Evolutionary conservation across 768 basidiomycete genomes (phyloP).

Genomic region (Mycena amicta): DNA sequence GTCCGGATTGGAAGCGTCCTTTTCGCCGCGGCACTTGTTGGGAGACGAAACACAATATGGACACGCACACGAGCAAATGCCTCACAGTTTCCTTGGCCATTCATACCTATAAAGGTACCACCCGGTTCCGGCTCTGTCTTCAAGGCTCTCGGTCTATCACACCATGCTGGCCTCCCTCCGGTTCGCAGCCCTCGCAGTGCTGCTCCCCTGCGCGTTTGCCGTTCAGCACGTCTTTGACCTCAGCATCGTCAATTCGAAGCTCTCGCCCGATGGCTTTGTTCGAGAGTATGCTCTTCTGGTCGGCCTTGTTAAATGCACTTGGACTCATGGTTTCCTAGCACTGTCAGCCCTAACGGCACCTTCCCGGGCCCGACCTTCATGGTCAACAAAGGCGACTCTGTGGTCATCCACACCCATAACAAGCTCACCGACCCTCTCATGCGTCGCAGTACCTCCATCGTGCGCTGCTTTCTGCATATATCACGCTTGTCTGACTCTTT

Average conservation of each 20-base stretch:
- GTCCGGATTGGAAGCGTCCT: background rate
- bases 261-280: constrained; percentile 24
- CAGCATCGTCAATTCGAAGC: constrained; percentile 20
- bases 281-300: constrained; percentile 13
- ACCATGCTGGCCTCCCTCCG: constrained; percentile 1
- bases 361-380: constrained; percentile 32
- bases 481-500: background rate
- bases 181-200: background rate
- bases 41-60: background rate
- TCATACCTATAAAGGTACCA: background rate
- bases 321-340: constrained; percentile 16
- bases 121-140: background rate
- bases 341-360: constrained; percentile 30
- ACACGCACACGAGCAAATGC: background rate
- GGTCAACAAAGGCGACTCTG: constrained; percentile 29
- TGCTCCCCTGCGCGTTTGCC: background rate
- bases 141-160: background rate
- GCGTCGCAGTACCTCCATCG: constrained; percentile 35
- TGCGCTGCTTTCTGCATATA: constrained; percentile 5
- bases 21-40: background rate
- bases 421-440: constrained; percentile 29
- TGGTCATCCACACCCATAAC: constrained; percentile 33
- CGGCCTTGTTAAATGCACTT: background rate
- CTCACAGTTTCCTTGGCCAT: background rate
- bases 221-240: constrained; percentile 17